Evolutionary conservation across 371 early-diverging fungal genomes (phyloP).

Genomic region (Saksenaea oblongispora): DNA sequence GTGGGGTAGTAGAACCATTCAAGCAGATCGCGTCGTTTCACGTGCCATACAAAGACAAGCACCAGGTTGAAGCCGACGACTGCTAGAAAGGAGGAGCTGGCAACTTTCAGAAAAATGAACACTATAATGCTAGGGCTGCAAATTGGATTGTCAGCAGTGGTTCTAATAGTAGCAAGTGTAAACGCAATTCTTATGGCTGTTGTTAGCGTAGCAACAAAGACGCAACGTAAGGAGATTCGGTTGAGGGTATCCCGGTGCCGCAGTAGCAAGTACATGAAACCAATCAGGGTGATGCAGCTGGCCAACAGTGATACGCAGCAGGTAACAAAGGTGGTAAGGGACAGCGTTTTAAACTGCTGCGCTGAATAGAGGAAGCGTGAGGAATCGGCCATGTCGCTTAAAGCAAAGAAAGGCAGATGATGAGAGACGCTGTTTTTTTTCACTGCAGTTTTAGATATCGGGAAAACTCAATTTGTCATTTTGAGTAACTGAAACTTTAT

Average conservation of each 20-base stretch:
- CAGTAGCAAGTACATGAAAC: not conserved
- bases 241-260: slow-evolving; percentile 3
- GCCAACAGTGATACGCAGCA: not conserved
- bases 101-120: slow-evolving; percentile 13
- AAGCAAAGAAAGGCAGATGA: no score
- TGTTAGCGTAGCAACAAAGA: slow-evolving; percentile 15
- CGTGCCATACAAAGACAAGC: slow-evolving; percentile 28
- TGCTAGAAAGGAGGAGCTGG: slow-evolving; percentile 17
- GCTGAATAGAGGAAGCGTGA: not conserved
- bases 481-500: no score
- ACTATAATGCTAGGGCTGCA: slow-evolving; percentile 22
- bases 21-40: slow-evolving; percentile 10
- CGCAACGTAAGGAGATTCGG: slow-evolving; percentile 36
- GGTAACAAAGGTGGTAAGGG: not conserved
- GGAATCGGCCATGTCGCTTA: not conserved
- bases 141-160: not conserved
- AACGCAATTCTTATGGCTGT: slow-evolving; percentile 15
- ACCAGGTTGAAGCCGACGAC: slow-evolving; percentile 35
- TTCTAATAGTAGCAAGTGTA: not conserved
- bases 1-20: slow-evolving; percentile 20
- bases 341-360: not conserved
- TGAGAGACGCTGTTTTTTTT: no score
- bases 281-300: not conserved
- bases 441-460: no score
- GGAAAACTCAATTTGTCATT: no score